Base-by-base conservation (phyloP, 2,329 filamentous ascomycete genomes). In the Fusarium sp. region DNA sequence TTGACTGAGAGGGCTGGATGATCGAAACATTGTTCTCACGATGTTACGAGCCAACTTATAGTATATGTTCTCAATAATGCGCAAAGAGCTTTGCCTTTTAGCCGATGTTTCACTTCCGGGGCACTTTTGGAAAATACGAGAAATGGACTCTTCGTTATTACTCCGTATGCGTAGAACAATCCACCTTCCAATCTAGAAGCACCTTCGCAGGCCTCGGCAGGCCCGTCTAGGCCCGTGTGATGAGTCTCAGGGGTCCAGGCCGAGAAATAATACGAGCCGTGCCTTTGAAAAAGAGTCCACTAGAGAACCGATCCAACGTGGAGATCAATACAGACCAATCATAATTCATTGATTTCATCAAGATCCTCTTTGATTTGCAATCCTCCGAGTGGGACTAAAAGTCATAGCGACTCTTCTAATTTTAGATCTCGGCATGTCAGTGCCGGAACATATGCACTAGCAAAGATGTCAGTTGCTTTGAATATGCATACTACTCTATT, bases 61-160 rank as follows among this genome's bases (percentile, higher is more conserved):
- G 20, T 12, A 17, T 6, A 46, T 30, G 21, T 19, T 7, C 1
- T 7, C 1, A 4, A n/a, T 14, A 15, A 32, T 28, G 14, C 28
- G 28, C 28, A 32, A 32, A 15, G 28, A 15, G 23, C 34, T 3
- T 20, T 20, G 10, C 20, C 5, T 20, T 6, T 14, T 12, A 30
- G 12, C 7, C 4, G 8, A 19, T 54, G 57, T 61, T 61, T 61
- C 56, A 61, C 20, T 42, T 46, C 20, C 19, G 23, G 56, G 10
- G 47, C 56, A 42, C 23, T 46, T 46, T 34, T 42, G n/a, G 26
- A 20, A 23, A 34, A 61, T 61, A 61, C 58, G 47, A 61, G 58
- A 40, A n/a, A n/a, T 9, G n/a, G 17, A 17, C 7, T n/a, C 17
- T 36, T 36, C 26, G 8, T 6, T 15, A 8, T 6, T 19, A 10